Conservation (phyloP, 225 moss, liverwort and hornwort genomes). For the Climacium dendroides region DNA sequence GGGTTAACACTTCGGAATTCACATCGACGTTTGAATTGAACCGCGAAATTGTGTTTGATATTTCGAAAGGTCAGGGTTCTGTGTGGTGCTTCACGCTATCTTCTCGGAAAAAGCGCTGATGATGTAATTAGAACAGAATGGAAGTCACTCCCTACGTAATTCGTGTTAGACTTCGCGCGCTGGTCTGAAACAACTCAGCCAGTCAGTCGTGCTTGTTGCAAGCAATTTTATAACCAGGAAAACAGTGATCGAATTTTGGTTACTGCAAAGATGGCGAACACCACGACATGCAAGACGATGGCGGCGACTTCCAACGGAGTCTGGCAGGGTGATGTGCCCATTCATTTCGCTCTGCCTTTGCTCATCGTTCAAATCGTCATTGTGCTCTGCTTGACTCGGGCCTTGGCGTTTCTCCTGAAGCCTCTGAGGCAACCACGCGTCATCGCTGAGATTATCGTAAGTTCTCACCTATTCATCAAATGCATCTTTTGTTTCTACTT, state of each 20-base stretch:
- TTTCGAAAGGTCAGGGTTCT: neutral
- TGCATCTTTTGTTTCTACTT: neutral
- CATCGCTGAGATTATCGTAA: conserved; percentile 78
- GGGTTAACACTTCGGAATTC: neutral
- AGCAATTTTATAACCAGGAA: neutral
- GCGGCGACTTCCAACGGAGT: conserved; percentile 75
- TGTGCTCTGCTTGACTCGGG: conserved; percentile 43
- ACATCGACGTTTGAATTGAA: neutral
- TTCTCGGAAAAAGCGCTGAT: neutral
- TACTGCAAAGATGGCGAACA: conserved; percentile 13
- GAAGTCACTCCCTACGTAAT: neutral
- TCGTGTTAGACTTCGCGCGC: conserved; percentile 6
- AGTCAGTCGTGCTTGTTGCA: neutral
- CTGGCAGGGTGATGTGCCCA: conserved; percentile 72
- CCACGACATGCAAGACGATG: conserved; percentile 49
- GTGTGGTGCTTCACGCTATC: neutral
- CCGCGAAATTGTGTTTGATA: neutral
- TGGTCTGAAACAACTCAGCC: neutral
- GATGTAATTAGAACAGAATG: neutral
- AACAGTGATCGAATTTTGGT: neutral
- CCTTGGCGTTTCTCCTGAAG: conserved; percentile 47
- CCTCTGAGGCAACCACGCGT: conserved; percentile 78
- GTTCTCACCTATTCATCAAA: neutral
- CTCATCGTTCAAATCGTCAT: conserved; percentile 55
- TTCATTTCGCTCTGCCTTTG: conserved; percentile 62